Evolutionary conservation across 352 stramenopile genomes (phyloP).

Genomic region (Globisporangium polare): DNA sequence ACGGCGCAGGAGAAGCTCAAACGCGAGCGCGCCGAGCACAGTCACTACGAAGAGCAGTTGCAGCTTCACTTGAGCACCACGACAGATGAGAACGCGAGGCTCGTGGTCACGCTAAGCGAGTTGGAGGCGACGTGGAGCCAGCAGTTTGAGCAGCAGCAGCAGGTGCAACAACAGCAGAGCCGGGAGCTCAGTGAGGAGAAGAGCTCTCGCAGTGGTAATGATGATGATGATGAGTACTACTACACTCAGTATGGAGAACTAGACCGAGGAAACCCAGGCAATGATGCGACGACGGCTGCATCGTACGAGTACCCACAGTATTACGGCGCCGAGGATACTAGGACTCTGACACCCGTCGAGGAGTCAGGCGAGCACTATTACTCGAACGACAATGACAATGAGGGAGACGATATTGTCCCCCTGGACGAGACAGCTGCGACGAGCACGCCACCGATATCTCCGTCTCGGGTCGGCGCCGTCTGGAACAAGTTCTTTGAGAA

Average conservation of each 20-base stretch:
- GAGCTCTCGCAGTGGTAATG: not conserved
- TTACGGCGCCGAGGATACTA: not conserved
- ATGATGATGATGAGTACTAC: conserved; percentile 18
- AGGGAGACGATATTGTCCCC: not conserved
- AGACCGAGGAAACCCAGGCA: not conserved
- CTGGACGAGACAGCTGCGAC: not conserved
- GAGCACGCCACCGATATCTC: conserved; percentile 21
- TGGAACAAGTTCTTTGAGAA: conserved; percentile 84
- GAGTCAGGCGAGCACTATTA: conserved; percentile 4
- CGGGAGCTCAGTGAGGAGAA: not conserved
- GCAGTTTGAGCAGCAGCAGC: not conserved
- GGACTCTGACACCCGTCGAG: conserved; percentile 6
- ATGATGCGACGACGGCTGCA: conserved; percentile 2
- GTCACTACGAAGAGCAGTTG: conserved; percentile 42
- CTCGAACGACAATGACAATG: conserved; percentile 7
- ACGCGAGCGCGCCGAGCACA: conserved; percentile 44
- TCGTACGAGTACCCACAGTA: not conserved
- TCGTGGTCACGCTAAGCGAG: conserved; percentile 35
- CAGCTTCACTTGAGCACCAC: conserved; percentile 39
- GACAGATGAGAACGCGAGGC: conserved; percentile 42
- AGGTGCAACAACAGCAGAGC: conserved; percentile 4
- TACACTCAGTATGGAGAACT: conserved; percentile 10
- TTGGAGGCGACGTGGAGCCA: conserved; percentile 28
- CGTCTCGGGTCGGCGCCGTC: conserved; percentile 50
- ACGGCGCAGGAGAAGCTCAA: conserved; percentile 53